A percentile compares a stretch with the other conserved stretches of the same genome.
phyloP scores from a whole-genome alignment of 73 alveolate genomes.

The Paramecium primaurelia region DNA sequence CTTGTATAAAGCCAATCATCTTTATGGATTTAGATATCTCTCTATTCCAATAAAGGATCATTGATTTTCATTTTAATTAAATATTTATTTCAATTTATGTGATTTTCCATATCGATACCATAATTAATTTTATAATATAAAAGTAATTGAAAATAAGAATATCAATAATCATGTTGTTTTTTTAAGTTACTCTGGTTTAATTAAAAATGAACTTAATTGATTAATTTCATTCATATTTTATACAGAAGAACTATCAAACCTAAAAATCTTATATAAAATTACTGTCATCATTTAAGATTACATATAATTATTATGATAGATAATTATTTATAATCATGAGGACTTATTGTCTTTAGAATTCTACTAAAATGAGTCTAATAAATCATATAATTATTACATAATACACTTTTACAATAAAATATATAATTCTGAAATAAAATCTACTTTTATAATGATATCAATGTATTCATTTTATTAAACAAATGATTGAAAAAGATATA shows the following conservation, averaged over 20 bases:
- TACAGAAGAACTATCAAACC: not conserved
- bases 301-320: too few relatives aligned
- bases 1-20: not conserved
- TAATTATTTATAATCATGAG: not conserved
- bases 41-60: not conserved
- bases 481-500: not conserved
- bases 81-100: not conserved
- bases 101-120: not conserved
- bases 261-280: not conserved
- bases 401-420: not conserved
- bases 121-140: not conserved
- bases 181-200: not conserved
- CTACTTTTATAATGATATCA: not conserved
- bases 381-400: too few relatives aligned
- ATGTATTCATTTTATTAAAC: not conserved
- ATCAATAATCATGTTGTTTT: not conserved
- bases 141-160: not conserved
- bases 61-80: not conserved
- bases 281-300: not conserved
- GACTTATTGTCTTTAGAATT: not conserved
- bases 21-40: not conserved
- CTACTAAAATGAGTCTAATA: not conserved
- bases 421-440: not conserved
- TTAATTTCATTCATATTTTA: not conserved
- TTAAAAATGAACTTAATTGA: not conserved